Percentiles rank a stretch among this genome's conserved stretches.
phyloP scores from a whole-genome alignment of 495 filamentous ascomycete species.

The Xanthoparmelia taractica region DNA sequence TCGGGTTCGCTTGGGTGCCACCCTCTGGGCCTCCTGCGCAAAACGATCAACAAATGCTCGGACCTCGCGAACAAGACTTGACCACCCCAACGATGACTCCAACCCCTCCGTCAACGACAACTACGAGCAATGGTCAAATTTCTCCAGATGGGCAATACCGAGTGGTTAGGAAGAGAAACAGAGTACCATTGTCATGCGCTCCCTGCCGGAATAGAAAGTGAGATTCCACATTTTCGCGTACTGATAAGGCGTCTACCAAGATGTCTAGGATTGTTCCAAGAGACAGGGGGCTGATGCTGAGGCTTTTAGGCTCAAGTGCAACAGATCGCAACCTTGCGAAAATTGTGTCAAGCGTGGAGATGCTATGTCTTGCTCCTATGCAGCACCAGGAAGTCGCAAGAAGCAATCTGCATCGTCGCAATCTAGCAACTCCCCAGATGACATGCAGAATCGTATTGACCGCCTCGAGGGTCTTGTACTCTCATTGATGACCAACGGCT shows the following conservation, averaged over 20 bases:
- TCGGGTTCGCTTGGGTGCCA: conserved; percentile 10
- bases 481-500: conserved; percentile 89
- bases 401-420: conserved; percentile 60
- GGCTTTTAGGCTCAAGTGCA: conserved; percentile 71
- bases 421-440: conserved; percentile 63
- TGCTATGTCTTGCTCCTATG: conserved; percentile 80
- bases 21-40: conserved; percentile 7
- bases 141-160: conserved; percentile 84
- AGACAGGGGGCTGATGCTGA: conserved; percentile 21
- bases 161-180: conserved; percentile 87
- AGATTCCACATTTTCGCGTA: conserved; percentile 32
- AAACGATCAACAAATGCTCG: conserved; percentile 9
- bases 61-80: conserved; percentile 12
- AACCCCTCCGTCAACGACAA: conserved; percentile 81
- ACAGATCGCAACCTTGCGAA: conserved; percentile 84
- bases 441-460: conserved; percentile 99
- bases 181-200: conserved; percentile 88
- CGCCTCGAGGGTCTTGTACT: conserved; percentile 90
- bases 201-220: conserved; percentile 94
- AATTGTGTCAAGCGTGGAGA: conserved; percentile 90
- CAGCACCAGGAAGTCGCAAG: conserved; percentile 65
- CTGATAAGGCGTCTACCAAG: conserved; percentile 22
- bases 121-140: conserved; percentile 62
- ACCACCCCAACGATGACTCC: conserved; percentile 57
- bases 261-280: neutral